Evolutionary conservation across 305 asterid genomes (phyloP).

Genomic region (Fraxinus greggii): DNA sequence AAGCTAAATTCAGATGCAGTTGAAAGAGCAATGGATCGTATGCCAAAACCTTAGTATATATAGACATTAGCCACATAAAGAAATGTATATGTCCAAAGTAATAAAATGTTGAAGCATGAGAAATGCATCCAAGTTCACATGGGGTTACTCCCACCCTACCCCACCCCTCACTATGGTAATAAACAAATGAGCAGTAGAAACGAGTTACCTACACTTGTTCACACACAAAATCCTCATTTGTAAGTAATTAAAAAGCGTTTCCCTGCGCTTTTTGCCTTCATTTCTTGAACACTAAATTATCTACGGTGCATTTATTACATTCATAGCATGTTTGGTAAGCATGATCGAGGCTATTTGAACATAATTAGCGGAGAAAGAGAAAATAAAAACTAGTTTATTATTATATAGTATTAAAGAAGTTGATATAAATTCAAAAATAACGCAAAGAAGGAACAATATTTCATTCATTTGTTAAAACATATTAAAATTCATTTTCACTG

Average conservation of each 20-base stretch:
- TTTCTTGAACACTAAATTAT: too few species aligned
- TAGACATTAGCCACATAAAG: neutral
- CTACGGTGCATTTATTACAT: neutral
- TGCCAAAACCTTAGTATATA: conserved; percentile 23
- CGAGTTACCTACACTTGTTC: conserved; percentile 41
- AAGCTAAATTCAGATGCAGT: conserved; percentile 10
- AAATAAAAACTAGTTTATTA: neutral
- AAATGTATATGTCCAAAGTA: conserved; percentile 26
- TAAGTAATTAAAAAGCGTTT: conserved; percentile 39
- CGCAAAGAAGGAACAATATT: neutral
- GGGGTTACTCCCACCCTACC: conserved; percentile 43
- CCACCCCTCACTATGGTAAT: neutral
- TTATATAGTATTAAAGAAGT: neutral
- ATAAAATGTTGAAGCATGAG: conserved; percentile 49
- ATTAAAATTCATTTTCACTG: neutral
- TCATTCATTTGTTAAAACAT: neutral
- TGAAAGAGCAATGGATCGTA: conserved; percentile 24
- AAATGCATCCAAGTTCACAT: conserved; percentile 77
- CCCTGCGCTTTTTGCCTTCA: conserved; percentile 33
- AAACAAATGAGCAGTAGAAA: conserved; percentile 26
- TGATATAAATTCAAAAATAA: neutral
- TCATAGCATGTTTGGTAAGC: neutral
- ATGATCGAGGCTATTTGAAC: neutral
- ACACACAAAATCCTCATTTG: conserved; percentile 35
- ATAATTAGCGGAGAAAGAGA: neutral